Base-by-base conservation (phyloP, 768 basidiomycete species). In the Lactifluus rugatus region DNA sequence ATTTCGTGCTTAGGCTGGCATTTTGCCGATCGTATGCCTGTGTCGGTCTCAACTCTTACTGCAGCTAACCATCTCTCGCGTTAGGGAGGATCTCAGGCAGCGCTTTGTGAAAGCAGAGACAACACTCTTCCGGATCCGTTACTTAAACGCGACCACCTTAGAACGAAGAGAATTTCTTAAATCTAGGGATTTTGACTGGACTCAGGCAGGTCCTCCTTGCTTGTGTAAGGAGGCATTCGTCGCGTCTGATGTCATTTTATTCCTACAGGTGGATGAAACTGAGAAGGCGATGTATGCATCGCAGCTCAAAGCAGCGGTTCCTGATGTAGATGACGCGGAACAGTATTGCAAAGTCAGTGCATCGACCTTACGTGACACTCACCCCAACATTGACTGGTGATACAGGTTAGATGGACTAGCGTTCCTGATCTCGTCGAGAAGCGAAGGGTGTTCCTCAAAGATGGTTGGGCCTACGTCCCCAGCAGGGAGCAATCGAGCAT, bases 21-120 rank as follows among this genome's bases (percentile, higher is more conserved):
- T 98, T 99, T 72, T 96, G 94, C 73, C 83, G 92, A 56, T 92
- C 93, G 94, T 98, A 72, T 69, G 93, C 83, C 11, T n/a, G 17
- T 32, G 41, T 5, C 5, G 28, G 42, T 28, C 14, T 63, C 25
- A 21, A n/a, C 13, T 5, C 10, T 19, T 19, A 9, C 2, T 10
- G n/a, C 23, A 7, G 31, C 25, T 50, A 37, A 58, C 39, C 16
- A 23, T 25, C 19, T 42, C 19, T 41, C 10, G 47, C 31, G 56
- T 10, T 60, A 97, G 94, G 36, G 94, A 96, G 65, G 95, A 99
- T 48, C 76, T 99, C 37, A 77, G 94, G 56, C 76, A 82, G 42
- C 79, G 94, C 49, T 99, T 95, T 68, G 76, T 96, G 57, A 91
- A 90, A 66, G 89, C 93, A 5, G 96, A 99, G 72, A 77, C 81